Conservation (phyloP, 345 rosid genomes). For the Gossypium mustelinum region DNA sequence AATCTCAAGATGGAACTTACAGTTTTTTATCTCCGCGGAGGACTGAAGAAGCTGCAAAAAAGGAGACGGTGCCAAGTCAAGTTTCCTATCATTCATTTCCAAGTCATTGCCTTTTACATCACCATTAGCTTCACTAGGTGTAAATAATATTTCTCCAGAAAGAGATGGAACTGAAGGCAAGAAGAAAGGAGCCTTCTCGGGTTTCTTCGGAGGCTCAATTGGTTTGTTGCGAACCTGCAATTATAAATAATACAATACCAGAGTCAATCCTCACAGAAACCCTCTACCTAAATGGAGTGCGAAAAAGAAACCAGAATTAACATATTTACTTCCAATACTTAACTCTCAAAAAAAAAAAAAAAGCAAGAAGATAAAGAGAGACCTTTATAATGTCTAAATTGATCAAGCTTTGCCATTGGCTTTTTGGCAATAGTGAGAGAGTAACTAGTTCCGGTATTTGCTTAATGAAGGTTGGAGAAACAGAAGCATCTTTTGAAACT, state of each 20-base stretch:
- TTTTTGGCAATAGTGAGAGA: conserved; percentile 81
- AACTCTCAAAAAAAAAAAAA: background rate
- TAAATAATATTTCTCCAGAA: conserved; percentile 80
- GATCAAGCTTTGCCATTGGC: conserved; percentile 96
- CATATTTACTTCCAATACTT: background rate
- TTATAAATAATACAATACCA: background rate
- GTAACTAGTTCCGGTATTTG: conserved; percentile 93
- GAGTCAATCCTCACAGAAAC: background rate
- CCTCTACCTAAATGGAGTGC: background rate
- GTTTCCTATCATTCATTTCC: conserved; percentile 28
- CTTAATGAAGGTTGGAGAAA: conserved; percentile 32
- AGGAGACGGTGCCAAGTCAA: conserved; percentile 33
- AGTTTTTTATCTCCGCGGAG: conserved; percentile 46
- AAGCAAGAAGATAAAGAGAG: conserved; percentile 7
- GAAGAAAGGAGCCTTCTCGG: conserved; percentile 88
- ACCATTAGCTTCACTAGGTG: conserved; percentile 44
- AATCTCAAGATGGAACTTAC: conserved; percentile 34
- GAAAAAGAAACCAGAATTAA: background rate
- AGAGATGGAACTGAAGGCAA: conserved; percentile 81
- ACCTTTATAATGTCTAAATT: conserved; percentile 97
- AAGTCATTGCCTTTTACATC: conserved; percentile 21
- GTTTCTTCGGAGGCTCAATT: conserved; percentile 74
- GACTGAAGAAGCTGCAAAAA: conserved; percentile 64
- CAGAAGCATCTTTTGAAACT: conserved; percentile 24
- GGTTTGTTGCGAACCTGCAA: conserved; percentile 5